Base-by-base conservation (phyloP, 805 yeast species). In the Candida insectalens region DNA sequence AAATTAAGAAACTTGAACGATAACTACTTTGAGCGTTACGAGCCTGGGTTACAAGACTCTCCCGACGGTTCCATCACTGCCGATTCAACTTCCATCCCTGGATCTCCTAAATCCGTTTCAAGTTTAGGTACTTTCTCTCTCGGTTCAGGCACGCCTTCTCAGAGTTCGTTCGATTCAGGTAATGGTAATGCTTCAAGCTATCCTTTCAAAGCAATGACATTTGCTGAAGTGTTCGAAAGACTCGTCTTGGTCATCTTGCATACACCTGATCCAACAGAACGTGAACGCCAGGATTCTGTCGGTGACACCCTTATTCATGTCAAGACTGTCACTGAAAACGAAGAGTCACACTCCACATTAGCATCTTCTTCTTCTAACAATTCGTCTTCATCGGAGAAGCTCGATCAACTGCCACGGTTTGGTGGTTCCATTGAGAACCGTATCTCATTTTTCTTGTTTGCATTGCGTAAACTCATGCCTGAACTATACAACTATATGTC, bases 231-330 rank as follows among this genome's bases (percentile, higher is more conserved):
- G 5, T 85, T 69, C 53, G 95, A 85, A 62, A 62, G 94, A 33
- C 55, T 83, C 41, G 76, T 77, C 12, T 63, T 85, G 38, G 89
- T 87, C 2, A 59, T 85, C 29, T 62, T 83, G 39, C 94, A 85
- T 53, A 67, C 80, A 5, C 85, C 88, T 0, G 77, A 74, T 45
- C 67, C 49, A 2, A 13, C 42, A n/a, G 32, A 30, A 19, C 19
- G 15, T 20, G 29, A 23, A 6, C 5, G n/a, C n/a, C n/a, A n/a
- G n/a, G n/a, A n/a, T n/a, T n/a, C 23, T 21, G 23, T 8, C 7
- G 23, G 23, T 10, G 10, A 8, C 7, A 21, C 7, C 10, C 23
- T 7, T 10, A 10, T 21, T 21, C 10, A 21, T 21, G 10, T 10
- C 10, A 25, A 37, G 10, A 36, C 37, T 17, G 14, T 22, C 7